A percentile compares a stretch with the other conserved stretches of the same genome.
phyloP scores from a whole-genome alignment of 768 basidiomycete genomes.

The Panaeolus cyanescens region DNA sequence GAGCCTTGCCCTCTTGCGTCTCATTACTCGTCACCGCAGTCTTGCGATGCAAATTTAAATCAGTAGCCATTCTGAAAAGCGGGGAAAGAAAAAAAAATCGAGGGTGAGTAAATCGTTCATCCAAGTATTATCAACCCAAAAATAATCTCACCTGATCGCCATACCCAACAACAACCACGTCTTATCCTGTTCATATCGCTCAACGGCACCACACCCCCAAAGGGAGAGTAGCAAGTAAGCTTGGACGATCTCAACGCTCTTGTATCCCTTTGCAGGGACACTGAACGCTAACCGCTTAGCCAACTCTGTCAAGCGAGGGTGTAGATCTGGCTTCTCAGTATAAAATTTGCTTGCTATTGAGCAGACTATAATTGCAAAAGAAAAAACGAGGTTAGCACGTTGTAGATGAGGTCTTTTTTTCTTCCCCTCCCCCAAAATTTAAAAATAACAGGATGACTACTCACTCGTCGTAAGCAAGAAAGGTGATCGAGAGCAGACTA shows the following conservation, averaged over 20 bases:
- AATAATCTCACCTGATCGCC: slow-evolving; percentile 64
- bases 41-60: slow-evolving; percentile 93
- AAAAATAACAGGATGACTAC: slow-evolving; percentile 27
- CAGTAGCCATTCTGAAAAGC: slow-evolving; percentile 82
- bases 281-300: slow-evolving; percentile 88
- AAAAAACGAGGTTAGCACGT: neutral
- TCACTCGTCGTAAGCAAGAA: slow-evolving; percentile 91
- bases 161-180: slow-evolving; percentile 92
- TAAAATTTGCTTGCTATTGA: slow-evolving; percentile 95
- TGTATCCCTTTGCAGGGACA: slow-evolving; percentile 85
- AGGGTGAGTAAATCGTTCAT: slow-evolving; percentile 2
- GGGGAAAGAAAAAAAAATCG: neutral
- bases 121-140: neutral
- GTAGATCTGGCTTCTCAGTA: slow-evolving; percentile 76
- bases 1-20: slow-evolving; percentile 76
- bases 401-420: neutral
- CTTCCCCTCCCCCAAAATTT: neutral
- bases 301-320: slow-evolving; percentile 75
- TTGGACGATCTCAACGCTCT: slow-evolving; percentile 94
- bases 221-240: slow-evolving; percentile 87
- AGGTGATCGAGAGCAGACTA: slow-evolving; percentile 92
- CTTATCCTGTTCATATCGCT: slow-evolving; percentile 94
- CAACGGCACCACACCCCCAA: slow-evolving; percentile 94
- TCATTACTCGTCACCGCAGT: slow-evolving; percentile 61
- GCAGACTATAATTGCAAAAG: slow-evolving; percentile 61